Percentiles rank a stretch among this genome's conserved stretches.
phyloP scores from a whole-genome alignment of 108 stramenopile genomes.

The Skeletonema menzelii region DNA sequence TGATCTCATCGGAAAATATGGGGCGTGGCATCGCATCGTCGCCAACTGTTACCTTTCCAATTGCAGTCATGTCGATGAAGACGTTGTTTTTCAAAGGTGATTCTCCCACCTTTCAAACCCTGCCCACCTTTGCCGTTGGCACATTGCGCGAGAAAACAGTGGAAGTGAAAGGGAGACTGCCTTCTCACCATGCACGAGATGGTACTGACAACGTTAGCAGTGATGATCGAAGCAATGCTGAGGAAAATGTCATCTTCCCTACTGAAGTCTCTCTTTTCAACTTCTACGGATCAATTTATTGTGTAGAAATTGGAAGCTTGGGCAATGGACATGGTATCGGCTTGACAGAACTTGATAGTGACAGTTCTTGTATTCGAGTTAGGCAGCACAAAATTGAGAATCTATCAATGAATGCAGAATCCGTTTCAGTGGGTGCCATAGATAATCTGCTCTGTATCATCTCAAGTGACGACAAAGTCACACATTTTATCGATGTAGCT shows the following conservation, averaged over 20 bases:
- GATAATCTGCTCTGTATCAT: slow-evolving; percentile 38
- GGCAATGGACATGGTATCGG: slow-evolving; percentile 27
- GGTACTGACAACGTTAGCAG: not conserved
- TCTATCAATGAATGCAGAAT: slow-evolving; percentile 1
- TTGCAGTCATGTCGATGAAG: slow-evolving; percentile 37
- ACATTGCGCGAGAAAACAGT: slow-evolving; percentile 20
- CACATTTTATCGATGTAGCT: slow-evolving; percentile 30
- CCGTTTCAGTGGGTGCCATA: slow-evolving; percentile 22
- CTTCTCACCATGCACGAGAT: not conserved
- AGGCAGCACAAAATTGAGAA: slow-evolving; percentile 22
- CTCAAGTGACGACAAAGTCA: slow-evolving; percentile 8
- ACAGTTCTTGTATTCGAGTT: slow-evolving; percentile 22
- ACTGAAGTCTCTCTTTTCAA: slow-evolving; percentile 28
- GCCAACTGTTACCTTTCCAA: slow-evolving; percentile 9
- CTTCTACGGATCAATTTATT: slow-evolving; percentile 32
- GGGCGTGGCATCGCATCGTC: not conserved
- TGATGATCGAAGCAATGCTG: not conserved
- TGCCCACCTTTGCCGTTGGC: slow-evolving; percentile 32
- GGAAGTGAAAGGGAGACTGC: not conserved
- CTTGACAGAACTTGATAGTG: slow-evolving; percentile 26
- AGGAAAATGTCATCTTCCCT: slow-evolving; percentile 16
- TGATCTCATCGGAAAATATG: slow-evolving; percentile 7
- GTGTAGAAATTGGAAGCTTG: slow-evolving; percentile 34
- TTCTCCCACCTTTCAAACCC: slow-evolving; percentile 13
- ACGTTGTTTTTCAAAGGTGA: slow-evolving; percentile 25